phyloP scores from a whole-genome alignment of 2,329 filamentous ascomycete genomes.

The Penicillium italicum region DNA sequence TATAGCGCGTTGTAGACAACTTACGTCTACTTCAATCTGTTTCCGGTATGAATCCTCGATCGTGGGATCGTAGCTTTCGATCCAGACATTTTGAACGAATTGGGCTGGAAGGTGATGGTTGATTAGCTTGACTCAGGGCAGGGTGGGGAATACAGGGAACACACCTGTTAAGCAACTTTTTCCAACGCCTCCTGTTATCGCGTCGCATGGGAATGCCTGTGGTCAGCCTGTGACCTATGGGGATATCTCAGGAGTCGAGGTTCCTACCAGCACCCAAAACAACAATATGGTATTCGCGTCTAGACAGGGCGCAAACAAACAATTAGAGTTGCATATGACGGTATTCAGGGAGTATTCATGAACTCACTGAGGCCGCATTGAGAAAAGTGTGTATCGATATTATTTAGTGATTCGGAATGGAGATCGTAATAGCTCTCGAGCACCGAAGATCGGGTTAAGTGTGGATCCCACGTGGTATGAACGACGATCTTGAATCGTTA shows the following conservation, averaged over 20 bases:
- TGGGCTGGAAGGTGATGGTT: slow-evolving; percentile 58
- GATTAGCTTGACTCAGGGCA: slow-evolving; percentile 9
- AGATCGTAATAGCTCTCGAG: neutral
- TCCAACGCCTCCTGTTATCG: slow-evolving; percentile 70
- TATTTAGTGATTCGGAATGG: neutral
- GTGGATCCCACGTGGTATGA: slow-evolving; percentile 9
- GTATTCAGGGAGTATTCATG: neutral
- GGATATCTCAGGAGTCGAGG: slow-evolving; percentile 8
- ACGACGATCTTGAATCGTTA: neutral
- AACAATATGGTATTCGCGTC: slow-evolving; percentile 77
- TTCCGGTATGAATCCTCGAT: slow-evolving; percentile 87
- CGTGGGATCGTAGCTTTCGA: slow-evolving; percentile 84
- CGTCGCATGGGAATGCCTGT: slow-evolving; percentile 7
- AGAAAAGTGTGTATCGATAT: slow-evolving; percentile 4
- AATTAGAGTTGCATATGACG: slow-evolving; percentile 20
- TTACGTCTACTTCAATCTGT: slow-evolving; percentile 84
- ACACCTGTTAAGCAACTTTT: slow-evolving; percentile 89
- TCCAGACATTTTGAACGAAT: slow-evolving; percentile 92
- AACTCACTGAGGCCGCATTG: slow-evolving; percentile 40
- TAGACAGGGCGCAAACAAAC: slow-evolving; percentile 30
- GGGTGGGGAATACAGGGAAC: neutral
- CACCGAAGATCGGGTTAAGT: neutral
- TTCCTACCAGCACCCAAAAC: slow-evolving; percentile 70
- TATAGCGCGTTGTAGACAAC: slow-evolving; percentile 37
- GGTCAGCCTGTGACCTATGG: slow-evolving; percentile 17